Conservation (phyloP, 225 moss, liverwort and hornwort genomes). For the Straminergon stramineum region DNA sequence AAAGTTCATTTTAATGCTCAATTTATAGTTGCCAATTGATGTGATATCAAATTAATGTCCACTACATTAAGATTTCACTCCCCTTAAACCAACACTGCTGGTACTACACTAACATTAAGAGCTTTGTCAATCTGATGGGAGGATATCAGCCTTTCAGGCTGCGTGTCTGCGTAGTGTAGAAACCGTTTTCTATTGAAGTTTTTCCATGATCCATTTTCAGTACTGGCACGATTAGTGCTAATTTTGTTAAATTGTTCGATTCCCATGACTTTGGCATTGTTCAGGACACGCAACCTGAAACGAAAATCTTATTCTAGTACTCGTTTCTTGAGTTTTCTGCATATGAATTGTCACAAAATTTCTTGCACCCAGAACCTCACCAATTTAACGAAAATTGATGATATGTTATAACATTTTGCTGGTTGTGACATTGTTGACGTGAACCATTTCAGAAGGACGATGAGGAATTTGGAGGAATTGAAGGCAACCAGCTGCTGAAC, state of each 20-base stretch:
- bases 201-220: background rate
- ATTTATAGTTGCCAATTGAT: background rate
- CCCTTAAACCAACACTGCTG: background rate
- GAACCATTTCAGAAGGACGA: slow-evolving; percentile 9
- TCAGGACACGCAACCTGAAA: background rate
- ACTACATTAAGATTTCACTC: background rate
- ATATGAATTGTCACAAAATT: background rate
- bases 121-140: background rate
- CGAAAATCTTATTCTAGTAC: background rate
- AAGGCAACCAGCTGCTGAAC: slow-evolving; percentile 20
- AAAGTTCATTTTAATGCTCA: background rate
- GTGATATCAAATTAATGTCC: background rate
- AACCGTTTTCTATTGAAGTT: background rate
- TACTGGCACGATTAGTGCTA: background rate
- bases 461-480: slow-evolving; percentile 36
- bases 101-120: background rate
- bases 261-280: background rate
- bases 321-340: background rate
- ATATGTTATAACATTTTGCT: background rate
- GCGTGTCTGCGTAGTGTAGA: background rate
- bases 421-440: background rate
- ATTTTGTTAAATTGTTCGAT: background rate
- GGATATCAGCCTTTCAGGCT: background rate
- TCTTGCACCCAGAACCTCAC: background rate
- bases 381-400: background rate